Evolutionary conservation across 805 yeast genomes (phyloP), one percentile per base, ranked within the genome.

Genomic region (Lipomyces orientalis): DNA sequence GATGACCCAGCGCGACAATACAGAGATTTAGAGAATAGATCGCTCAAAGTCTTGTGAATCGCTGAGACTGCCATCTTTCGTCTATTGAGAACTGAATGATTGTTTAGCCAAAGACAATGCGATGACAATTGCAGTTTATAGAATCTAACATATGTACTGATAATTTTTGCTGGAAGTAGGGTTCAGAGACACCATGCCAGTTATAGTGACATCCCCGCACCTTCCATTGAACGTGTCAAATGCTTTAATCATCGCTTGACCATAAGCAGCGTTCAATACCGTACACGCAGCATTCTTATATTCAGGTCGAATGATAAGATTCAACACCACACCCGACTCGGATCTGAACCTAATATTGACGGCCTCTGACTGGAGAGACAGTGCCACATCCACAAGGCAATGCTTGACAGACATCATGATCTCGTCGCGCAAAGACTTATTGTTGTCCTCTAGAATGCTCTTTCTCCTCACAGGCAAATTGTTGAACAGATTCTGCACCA

Each of bases 381-480:
- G 58, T 34, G 64, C 54, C n/a, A 64, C 5, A 5, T 61, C 64
- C 10, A 64, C 68, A 29, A 64, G n/a, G 37, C 25, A 19, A 8
- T 25, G 25, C 65, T 31, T 62, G 25, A 62, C 57, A 12, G 52
- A 39, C 16, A 22, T 46, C 33, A 58, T 37, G 34, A 57, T 29
- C 19, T 66, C 33, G 25, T 52, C 54, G 8, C 49, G 14, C 34
- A 59, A 51, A n/a, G 31, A n/a, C 31, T 37, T 16, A 25, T 54
- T 34, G 33, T 10, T 5, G 33, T 37, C 62, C 34, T 59, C 54
- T 8, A 51, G 51, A 10, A 67, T 39, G 7, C 60, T n/a, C 51
- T 54, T 58, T 49, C 71, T 55, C 29, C 78, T 67, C 12, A 75
- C 77, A 1, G 78, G 78, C 49, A 72, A 29, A 55, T 66, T 69